Evolutionary conservation across 2,329 filamentous ascomycete species (phyloP).

Genomic region (Orbilia ellipsospora): DNA sequence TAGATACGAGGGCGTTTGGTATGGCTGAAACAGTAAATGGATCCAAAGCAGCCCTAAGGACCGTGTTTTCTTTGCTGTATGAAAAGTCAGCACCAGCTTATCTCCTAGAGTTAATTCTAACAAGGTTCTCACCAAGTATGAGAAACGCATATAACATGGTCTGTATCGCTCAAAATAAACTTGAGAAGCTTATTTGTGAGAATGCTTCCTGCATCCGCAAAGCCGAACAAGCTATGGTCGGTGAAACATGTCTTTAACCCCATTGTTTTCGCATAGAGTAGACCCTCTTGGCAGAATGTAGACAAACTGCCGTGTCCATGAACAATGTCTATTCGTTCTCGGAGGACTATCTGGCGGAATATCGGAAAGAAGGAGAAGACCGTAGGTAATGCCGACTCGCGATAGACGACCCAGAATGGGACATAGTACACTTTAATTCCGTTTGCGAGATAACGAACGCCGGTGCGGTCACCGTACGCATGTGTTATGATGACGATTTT

Average conservation of each 20-base stretch:
- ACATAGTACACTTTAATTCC: constrained; percentile 98
- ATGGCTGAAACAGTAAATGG: constrained; percentile 98
- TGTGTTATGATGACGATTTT: constrained; percentile 99
- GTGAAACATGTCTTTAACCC: constrained; percentile 95
- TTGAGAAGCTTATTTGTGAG: constrained; percentile 97
- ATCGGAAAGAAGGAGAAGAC: constrained; percentile 99
- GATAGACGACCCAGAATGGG: constrained; percentile 94
- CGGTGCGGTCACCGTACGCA: constrained; percentile 88
- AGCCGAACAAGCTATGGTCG: constrained; percentile 96
- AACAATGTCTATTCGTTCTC: constrained; percentile 95
- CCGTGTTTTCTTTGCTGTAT: constrained; percentile 93
- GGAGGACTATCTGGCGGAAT: constrained; percentile 94
- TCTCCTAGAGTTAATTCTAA: background rate
- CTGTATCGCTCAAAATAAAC: constrained; percentile 94
- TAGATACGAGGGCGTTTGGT: constrained; percentile 94
- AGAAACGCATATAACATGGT: constrained; percentile 97
- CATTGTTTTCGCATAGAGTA: constrained; percentile 95
- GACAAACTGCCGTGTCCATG: constrained; percentile 97
- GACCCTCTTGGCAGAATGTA: constrained; percentile 92
- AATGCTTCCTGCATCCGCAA: constrained; percentile 94
- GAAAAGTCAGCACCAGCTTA: constrained; percentile 40
- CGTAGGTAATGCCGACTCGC: constrained; percentile 90
- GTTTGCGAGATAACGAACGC: constrained; percentile 94
- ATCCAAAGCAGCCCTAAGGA: constrained; percentile 90
- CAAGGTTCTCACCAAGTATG: constrained; percentile 81